These are phyloP conservation scores for Phytophthora brassicae DNA, from an alignment of 352 stramenopile species.

Conservation along the genomic window DNA sequence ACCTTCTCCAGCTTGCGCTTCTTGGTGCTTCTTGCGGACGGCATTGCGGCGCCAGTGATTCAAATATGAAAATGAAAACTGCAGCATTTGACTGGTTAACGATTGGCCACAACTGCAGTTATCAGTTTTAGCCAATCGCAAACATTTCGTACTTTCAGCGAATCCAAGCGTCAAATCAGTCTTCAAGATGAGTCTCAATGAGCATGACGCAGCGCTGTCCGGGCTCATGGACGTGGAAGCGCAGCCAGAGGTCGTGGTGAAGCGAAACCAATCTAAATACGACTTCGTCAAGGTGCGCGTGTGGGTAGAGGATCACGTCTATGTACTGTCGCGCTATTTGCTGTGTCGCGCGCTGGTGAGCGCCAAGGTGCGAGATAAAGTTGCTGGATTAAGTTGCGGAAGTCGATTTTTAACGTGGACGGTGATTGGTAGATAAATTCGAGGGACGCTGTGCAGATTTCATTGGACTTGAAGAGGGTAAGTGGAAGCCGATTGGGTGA, in stretches of 20 bases:
- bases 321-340: slow-evolving; percentile 87
- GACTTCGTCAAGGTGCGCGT: slow-evolving; percentile 91
- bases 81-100: background rate
- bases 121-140: slow-evolving; percentile 19
- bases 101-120: background rate
- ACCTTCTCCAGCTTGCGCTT: slow-evolving; percentile 42
- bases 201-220: slow-evolving; percentile 31
- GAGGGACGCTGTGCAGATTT: slow-evolving; percentile 87
- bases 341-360: slow-evolving; percentile 83
- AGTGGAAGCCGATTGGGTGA: background rate
- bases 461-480: slow-evolving; percentile 85
- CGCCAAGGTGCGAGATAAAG: slow-evolving; percentile 55
- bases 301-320: slow-evolving; percentile 89
- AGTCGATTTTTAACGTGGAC: background rate
- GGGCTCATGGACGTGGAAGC: slow-evolving; percentile 34
- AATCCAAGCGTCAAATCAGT: slow-evolving; percentile 13
- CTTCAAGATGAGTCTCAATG: slow-evolving; percentile 39
- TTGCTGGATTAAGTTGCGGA: background rate
- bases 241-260: slow-evolving; percentile 57
- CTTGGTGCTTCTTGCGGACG: slow-evolving; percentile 20
- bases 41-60: slow-evolving; percentile 2
- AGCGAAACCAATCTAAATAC: slow-evolving; percentile 90
- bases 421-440: slow-evolving; percentile 63
- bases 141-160: background rate
- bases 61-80: too few relatives aligned